Percentiles rank a stretch among this genome's conserved stretches.
phyloP scores from a whole-genome alignment of 2,329 filamentous ascomycete species.

The Aspergillus sp. region DNA sequence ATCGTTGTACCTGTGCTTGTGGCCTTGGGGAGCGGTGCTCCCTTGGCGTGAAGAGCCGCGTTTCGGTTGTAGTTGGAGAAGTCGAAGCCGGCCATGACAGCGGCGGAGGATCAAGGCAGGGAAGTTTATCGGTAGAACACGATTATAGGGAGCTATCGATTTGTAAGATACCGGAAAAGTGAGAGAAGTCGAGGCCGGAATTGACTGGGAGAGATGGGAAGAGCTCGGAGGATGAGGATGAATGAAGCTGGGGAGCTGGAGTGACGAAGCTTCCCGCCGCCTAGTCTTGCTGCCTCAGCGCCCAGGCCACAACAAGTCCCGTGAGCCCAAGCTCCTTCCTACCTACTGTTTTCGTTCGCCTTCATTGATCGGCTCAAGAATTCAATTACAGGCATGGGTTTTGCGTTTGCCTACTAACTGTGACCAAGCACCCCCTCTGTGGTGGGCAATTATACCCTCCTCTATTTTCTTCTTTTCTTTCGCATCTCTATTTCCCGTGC shows the following conservation, averaged over 20 bases:
- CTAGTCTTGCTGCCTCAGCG: constrained; percentile 27
- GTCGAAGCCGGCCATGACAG: constrained; percentile 92
- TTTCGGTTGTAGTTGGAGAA: constrained; percentile 99
- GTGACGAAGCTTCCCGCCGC: constrained; percentile 46
- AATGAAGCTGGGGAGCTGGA: constrained; percentile 32
- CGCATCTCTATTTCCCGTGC: constrained; percentile 10
- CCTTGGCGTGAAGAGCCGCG: constrained; percentile 88
- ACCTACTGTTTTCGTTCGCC: constrained; percentile 21
- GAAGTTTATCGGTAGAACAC: constrained; percentile 9
- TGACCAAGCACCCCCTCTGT: background rate
- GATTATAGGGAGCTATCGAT: background rate
- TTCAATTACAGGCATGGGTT: background rate
- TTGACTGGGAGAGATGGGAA: background rate
- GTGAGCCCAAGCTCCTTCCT: constrained; percentile 11
- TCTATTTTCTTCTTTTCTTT: background rate
- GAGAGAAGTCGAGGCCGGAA: background rate
- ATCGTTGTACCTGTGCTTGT: constrained; percentile 99
- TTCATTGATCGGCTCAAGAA: background rate
- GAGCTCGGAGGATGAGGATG: background rate
- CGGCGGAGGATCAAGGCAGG: constrained; percentile 19
- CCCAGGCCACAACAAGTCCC: constrained; percentile 16
- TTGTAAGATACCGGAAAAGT: background rate
- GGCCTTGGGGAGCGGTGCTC: constrained; percentile 92
- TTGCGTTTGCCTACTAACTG: background rate
- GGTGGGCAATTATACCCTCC: constrained; percentile 1